Evolutionary conservation across 345 rosid genomes (phyloP), one percentile per base, ranked within the genome.

Genomic region (Aurinia saxatilis): DNA sequence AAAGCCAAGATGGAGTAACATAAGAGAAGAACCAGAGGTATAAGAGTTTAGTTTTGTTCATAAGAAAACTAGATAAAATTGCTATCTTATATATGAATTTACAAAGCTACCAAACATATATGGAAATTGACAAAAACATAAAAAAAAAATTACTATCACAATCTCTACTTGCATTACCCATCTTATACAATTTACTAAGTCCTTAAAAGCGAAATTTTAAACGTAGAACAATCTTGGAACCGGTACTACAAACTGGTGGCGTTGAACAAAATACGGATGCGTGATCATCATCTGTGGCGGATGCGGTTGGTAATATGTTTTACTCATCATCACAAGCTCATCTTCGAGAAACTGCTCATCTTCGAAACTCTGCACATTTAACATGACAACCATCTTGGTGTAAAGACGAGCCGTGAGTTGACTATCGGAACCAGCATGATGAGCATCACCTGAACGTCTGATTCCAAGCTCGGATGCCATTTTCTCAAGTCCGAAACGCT

Each of bases 351-450:
- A 4, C 18, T 12, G 42, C 10, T 17, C 10, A 52, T 10, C 42
- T 18, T n/a, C n/a, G 3, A 18, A 7, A 34, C 7, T 6, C 45
- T 27, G 31, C 31, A 4, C 31, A 27, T 6, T 1, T 27, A 27
- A 27, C 31, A 27, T 27, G 3, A 6, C 21, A 27, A 27, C 31
- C 31, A 27, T 27, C 31, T 27, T 27, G 1, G 9, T 13, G 42
- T 11, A 56, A 3, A 56, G 12, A 0, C 58, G 36, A n/a, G 68
- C 57, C 2, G 68, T 70, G 1, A 70, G 21, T 3, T 61, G 21
- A 14, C 68, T 70, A 36, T 70, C 74, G 0, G 64, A 70, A 3
- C 74, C 74, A 1, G 68, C 68, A 4, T 62, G 68, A 29, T 70
- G 63, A 6, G 74, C 74, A 2, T 13, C 15, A 19, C 68, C 63